These are phyloP conservation scores for Podaxis sp. DNA, from an alignment of 768 basidiomycete species.

Conservation along the genomic window DNA sequence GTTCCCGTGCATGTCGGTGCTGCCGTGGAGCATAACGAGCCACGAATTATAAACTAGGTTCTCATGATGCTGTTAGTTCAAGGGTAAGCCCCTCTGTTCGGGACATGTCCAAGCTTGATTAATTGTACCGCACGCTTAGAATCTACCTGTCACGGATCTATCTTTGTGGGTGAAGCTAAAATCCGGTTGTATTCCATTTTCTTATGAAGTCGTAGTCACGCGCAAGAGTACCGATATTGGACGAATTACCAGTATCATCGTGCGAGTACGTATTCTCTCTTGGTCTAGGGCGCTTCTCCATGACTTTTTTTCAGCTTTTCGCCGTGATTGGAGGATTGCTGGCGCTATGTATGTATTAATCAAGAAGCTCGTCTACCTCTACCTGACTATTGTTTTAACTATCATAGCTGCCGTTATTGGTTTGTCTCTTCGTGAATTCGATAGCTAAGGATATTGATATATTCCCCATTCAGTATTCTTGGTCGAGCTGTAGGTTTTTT, in stretches of 20 bases:
- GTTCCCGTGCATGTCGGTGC: background rate
- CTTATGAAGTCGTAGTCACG: background rate
- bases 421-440: background rate
- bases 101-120: background rate
- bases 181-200: background rate
- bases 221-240: constrained; percentile 1
- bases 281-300: background rate
- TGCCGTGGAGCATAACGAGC: background rate
- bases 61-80: constrained; percentile 12
- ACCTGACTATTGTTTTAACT: background rate
- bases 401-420: constrained; percentile 10
- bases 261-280: background rate
- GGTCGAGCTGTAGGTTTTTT: constrained; percentile 1
- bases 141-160: constrained; percentile 13
- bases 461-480: background rate
- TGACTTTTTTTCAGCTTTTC: background rate
- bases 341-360: background rate
- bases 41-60: background rate
- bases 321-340: background rate
- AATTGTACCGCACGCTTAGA: background rate
- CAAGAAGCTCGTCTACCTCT: background rate
- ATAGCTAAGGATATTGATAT: background rate
- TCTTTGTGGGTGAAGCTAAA: constrained; percentile 1
- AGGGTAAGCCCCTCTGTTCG: constrained; percentile 2
- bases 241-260: background rate